Evolutionary conservation across 2,329 filamentous ascomycete genomes (phyloP), one percentile per base, ranked within the genome.

Genomic region (Hypoxylon sp.): DNA sequence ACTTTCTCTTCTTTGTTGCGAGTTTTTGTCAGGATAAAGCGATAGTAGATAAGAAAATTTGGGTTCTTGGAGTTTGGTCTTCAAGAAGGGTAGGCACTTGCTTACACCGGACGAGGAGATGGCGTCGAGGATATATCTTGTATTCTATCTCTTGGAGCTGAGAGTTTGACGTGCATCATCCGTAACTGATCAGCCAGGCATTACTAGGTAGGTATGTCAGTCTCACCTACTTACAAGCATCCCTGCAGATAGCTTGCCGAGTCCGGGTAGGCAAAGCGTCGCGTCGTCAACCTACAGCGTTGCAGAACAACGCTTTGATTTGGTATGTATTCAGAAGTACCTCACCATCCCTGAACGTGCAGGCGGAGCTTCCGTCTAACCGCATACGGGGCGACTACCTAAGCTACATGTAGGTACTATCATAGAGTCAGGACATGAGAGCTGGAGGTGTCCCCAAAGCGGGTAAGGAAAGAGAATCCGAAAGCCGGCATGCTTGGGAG

Each of bases 261-360:
- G 59, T 53, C 34, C 56, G 32, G 53, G 60, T 65, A 60, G 61
- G 57, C 43, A 58, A 66, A 46, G 60, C 21, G 49, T 53, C 28
- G 45, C 49, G 56, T 65, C 59, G 61, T 63, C 55, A 57, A 65
- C 52, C 50, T 21, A 53, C 45, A 46, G 41, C 32, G 49, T 32
- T 59, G 63, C 57, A 64, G 48, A 46, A 48, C 30, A 57, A 57
- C 49, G 59, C 41, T 45, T 52, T 56, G 59, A 45, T 60, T 63
- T 49, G 34, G 34, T 50, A 72, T 65, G 70, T 72, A 72, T 69
- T 64, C 36, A 50, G 61, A 69, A 65, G 68, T 70, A 70, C 63
- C 67, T 67, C 11, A 32, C 21, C 21, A 69, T 52, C 68, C 70
- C 65, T 72, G 68, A 38, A 65, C 46, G 51, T 70, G 67, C 69